Conservation (phyloP, 169 alveolate genomes). For the Eimeria necatrix region DNA sequence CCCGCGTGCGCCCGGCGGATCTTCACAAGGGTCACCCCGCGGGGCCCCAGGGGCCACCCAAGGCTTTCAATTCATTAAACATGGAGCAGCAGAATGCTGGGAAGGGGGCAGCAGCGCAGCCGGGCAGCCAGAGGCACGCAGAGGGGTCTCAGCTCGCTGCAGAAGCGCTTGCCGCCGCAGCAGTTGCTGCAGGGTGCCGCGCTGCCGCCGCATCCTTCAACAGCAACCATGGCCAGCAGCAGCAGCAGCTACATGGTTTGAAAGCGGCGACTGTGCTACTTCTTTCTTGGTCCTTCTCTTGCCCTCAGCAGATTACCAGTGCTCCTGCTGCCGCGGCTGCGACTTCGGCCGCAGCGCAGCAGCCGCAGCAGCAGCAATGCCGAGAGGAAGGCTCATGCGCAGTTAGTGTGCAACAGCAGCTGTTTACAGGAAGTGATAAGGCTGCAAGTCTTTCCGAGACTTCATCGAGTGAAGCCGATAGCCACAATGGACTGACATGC, state of each 20-base stretch:
- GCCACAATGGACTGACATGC: neutral
- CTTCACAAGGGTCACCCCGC: neutral
- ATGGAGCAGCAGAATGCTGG: neutral
- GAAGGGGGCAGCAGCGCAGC: neutral
- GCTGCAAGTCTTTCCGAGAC: neutral
- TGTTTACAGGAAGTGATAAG: neutral
- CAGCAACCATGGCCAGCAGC: neutral
- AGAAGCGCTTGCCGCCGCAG: conserved; percentile 46
- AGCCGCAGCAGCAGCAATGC: conserved; percentile 21
- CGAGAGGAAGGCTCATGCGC: neutral
- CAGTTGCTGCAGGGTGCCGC: conserved; percentile 1
- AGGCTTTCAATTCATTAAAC: neutral
- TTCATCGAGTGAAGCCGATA: neutral
- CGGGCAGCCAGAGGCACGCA: conserved; percentile 8
- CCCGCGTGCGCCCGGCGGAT: neutral
- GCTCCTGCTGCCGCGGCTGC: neutral
- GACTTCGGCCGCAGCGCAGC: neutral
- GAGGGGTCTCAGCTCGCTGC: conserved; percentile 1
- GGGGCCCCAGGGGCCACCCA: conserved; percentile 11
- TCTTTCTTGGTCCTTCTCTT: conserved; percentile 14
- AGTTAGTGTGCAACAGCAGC: neutral
- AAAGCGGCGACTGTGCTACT: neutral
- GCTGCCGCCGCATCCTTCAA: neutral
- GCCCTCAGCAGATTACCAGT: neutral
- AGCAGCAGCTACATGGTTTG: conserved; percentile 13